These are phyloP conservation scores for Elsinoe necatrix DNA, from an alignment of 2,329 filamentous ascomycete genomes.

Conservation along the genomic window DNA sequence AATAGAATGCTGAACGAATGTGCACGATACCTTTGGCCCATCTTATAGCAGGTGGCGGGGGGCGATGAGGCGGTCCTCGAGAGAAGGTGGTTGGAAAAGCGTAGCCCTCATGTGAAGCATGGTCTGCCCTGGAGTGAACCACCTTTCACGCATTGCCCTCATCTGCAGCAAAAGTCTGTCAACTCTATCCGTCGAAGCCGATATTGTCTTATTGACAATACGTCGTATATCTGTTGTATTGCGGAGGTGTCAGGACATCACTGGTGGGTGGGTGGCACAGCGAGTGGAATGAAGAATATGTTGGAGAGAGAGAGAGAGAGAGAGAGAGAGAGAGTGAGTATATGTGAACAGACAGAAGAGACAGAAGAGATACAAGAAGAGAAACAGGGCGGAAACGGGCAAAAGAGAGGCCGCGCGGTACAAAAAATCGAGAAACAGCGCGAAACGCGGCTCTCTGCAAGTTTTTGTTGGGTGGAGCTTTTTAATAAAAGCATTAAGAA, in stretches of 20 bases:
- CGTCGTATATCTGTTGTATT: no score
- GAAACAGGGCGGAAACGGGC: no score
- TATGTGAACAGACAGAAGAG: no score
- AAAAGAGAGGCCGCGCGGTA: no score
- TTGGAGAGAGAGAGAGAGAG: no score
- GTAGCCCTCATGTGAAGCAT: background rate
- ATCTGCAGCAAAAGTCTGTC: background rate
- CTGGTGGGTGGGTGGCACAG: background rate
- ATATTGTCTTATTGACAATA: background rate
- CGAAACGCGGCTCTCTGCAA: background rate
- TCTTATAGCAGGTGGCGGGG: background rate
- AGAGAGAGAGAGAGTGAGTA: no score
- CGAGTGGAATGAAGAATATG: background rate
- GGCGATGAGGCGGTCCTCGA: background rate
- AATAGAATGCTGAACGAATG: background rate
- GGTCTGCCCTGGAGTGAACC: background rate
- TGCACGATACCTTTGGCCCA: background rate
- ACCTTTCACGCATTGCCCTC: background rate
- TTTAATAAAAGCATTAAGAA: background rate
- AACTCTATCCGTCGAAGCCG: background rate
- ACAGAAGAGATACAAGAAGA: no score
- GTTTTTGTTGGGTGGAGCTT: background rate
- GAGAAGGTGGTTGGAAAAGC: background rate
- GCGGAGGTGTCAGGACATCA: background rate
- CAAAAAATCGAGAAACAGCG: background rate